Evolutionary conservation across 164 flowering plant species (phyloP).

Genomic region (Tetrastigma voinierianum): DNA sequence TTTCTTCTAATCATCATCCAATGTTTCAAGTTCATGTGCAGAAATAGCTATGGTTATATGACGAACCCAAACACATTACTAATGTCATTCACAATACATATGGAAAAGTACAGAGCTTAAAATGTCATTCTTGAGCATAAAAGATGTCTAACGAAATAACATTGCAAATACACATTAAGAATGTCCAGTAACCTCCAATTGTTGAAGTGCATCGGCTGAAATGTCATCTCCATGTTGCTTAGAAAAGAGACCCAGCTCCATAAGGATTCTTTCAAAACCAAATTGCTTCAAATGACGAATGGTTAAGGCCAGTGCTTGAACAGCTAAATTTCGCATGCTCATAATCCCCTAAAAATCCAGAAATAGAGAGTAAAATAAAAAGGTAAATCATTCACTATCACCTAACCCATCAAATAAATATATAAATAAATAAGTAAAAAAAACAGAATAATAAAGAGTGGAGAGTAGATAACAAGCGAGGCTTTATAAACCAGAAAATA

Average conservation of each 20-base stretch:
- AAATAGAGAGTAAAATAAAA: slow-evolving; percentile 7
- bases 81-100: not conserved
- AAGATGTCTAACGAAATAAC: not conserved
- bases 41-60: not conserved
- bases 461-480: no score
- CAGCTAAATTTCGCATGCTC: slow-evolving; percentile 72
- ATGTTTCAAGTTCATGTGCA: not conserved
- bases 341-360: slow-evolving; percentile 54
- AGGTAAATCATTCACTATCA: not conserved
- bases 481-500: no score
- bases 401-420: not conserved
- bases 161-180: not conserved
- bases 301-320: slow-evolving; percentile 85
- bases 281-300: slow-evolving; percentile 79
- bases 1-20: not conserved
- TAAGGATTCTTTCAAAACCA: slow-evolving; percentile 77
- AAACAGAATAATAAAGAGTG: no score
- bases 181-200: slow-evolving; percentile 61
- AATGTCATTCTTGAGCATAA: not conserved
- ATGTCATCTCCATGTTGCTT: slow-evolving; percentile 73
- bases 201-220: slow-evolving; percentile 86
- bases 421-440: slow-evolving; percentile 1
- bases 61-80: not conserved
- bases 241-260: slow-evolving; percentile 73
- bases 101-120: not conserved